Conservation (phyloP, 2,329 filamentous ascomycete species). For the Sporothrix inflata region DNA sequence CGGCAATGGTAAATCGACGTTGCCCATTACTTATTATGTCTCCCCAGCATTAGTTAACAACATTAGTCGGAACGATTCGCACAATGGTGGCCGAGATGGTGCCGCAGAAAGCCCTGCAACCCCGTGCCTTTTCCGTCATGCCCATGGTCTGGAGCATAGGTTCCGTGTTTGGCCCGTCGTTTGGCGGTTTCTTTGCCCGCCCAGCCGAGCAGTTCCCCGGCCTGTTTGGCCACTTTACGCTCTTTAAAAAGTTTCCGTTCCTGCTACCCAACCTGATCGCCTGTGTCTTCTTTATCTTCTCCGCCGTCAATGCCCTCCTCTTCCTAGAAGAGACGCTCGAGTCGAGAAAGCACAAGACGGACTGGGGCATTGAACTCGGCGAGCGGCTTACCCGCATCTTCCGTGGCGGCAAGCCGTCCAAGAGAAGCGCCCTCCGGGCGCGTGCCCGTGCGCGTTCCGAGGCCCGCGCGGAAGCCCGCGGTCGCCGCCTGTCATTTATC, state of each 20-base stretch:
- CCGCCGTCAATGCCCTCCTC: slow-evolving; percentile 71
- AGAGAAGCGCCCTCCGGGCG: neutral
- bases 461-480: slow-evolving; percentile 33
- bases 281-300: slow-evolving; percentile 75
- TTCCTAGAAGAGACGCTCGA: slow-evolving; percentile 88
- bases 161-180: slow-evolving; percentile 81
- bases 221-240: slow-evolving; percentile 66
- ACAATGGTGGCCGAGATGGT: slow-evolving; percentile 95
- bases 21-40: neutral
- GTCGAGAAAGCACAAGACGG: slow-evolving; percentile 66
- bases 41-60: neutral
- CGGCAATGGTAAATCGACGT: slow-evolving; percentile 67
- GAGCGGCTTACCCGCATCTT: slow-evolving; percentile 58
- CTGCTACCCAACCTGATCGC: slow-evolving; percentile 81
- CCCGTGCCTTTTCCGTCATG: slow-evolving; percentile 90
- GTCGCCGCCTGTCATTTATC: slow-evolving; percentile 53
- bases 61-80: slow-evolving; percentile 78
- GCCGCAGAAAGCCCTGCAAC: slow-evolving; percentile 82
- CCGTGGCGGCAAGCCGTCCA: slow-evolving; percentile 30
- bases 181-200: slow-evolving; percentile 84
- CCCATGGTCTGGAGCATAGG: slow-evolving; percentile 87
- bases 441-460: slow-evolving; percentile 32
- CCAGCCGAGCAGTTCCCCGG: slow-evolving; percentile 74
- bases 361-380: slow-evolving; percentile 78
- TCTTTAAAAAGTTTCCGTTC: slow-evolving; percentile 80